A percentile compares a stretch with the other conserved stretches of the same genome.
Conservation (phyloP, 139 green algal genomes). For the Eudorina sp. region DNA sequence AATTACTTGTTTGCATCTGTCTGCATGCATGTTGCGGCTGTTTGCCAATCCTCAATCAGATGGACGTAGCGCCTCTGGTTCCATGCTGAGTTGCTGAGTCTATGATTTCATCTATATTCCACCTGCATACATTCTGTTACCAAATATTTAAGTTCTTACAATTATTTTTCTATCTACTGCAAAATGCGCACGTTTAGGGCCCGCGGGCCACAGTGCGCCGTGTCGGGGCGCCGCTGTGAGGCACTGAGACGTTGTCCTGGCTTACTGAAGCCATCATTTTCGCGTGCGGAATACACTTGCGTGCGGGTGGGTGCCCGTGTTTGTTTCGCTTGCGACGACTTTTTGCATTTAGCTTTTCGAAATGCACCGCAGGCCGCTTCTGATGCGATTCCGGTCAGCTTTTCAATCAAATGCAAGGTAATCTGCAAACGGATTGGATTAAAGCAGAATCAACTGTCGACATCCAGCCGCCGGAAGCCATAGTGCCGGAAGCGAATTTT, state of each 20-base stretch:
- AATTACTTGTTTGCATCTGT: too few relatives aligned
- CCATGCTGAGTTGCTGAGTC: too few relatives aligned
- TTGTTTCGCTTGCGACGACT: background rate
- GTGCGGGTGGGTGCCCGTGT: background rate
- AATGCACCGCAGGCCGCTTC: background rate
- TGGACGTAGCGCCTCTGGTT: too few relatives aligned
- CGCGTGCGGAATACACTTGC: background rate
- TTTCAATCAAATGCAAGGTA: constrained; percentile 43
- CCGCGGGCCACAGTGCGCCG: background rate
- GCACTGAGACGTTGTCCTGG: background rate
- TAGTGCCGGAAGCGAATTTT: background rate
- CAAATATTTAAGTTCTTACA: too few relatives aligned
- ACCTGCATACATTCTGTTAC: too few relatives aligned
- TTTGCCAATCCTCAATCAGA: too few relatives aligned
- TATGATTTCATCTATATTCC: too few relatives aligned
- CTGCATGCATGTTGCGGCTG: too few relatives aligned
- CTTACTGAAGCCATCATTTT: background rate
- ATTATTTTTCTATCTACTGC: background rate
- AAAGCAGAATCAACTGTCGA: background rate
- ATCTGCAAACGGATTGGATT: background rate
- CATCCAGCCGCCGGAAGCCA: background rate
- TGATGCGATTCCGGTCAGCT: constrained; percentile 8
- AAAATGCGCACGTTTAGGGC: constrained; percentile 6
- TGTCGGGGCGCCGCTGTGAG: constrained; percentile 11
- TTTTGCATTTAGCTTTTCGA: background rate